Evolutionary conservation across 306 rosid species (phyloP), one percentile per base, ranked within the genome.

Genomic region (Senna siamea): DNA sequence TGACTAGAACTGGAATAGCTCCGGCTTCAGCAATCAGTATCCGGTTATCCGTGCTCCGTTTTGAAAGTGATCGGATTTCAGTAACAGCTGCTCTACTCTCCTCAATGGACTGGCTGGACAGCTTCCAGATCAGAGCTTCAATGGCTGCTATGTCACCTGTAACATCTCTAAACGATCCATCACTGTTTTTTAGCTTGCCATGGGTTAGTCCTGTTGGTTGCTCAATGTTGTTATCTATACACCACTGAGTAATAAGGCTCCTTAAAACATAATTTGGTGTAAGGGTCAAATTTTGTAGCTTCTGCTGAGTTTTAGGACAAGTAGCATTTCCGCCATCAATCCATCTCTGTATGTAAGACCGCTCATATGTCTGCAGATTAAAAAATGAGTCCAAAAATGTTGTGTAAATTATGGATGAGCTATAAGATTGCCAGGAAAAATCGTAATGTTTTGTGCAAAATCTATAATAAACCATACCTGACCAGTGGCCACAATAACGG

Each of bases 291-390:
- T 92, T 81, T 72, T 89, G 85, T 17, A 94, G 95, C 88, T 92
- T 94, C 86, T 87, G 97, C 88, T 90, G 97, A 50, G 99, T 94
- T 90, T 94, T 94, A 1, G 99, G 99, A 57, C 99, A 94, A 7
- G 96, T 88, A 58, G 79, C 40, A 69, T 94, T 92, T 69, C 95
- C 99, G 59, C 96, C 79, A 74, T 92, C 99, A 76, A 94, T 80
- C 99, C 99, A 94, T 80, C 99, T 87, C 81, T 94, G 99, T 71
- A 94, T 89, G 82, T 83, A 94, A 55, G 95, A 88, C 81, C 99
- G 87, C 85, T 94, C 99, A 14, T 94, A 94, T 9, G 99, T 94
- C 99, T 94, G 83, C 80, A 79, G 61, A 80, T 62, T 52, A 32
- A 57, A 55, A 64, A 47, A 73, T 3, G 12, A 61, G n/a, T 54